A percentile compares a stretch with the other conserved stretches of the same genome.
Conservation (phyloP, 768 basidiomycete genomes). For the Kwoniella pini region DNA sequence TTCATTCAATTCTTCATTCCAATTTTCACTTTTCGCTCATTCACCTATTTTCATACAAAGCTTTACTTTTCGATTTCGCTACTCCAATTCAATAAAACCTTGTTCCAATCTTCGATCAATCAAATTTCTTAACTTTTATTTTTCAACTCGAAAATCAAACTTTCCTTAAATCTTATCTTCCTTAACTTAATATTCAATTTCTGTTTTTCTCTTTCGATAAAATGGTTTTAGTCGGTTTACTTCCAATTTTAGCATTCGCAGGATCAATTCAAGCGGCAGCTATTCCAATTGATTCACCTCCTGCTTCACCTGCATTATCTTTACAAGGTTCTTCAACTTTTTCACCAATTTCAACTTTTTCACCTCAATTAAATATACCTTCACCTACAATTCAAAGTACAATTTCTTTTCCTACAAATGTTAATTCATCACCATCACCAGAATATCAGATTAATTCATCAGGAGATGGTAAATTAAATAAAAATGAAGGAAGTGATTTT, state of each 20-base stretch:
- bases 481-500: too few relatives aligned
- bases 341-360: slow-evolving; percentile 14
- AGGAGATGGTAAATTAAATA: background rate
- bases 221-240: slow-evolving; percentile 22
- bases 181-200: too few relatives aligned
- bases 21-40: background rate
- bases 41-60: too few relatives aligned
- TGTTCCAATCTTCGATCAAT: too few relatives aligned
- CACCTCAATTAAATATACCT: slow-evolving; percentile 12
- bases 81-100: background rate
- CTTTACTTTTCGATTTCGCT: slow-evolving; percentile 5
- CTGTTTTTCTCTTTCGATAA: background rate
- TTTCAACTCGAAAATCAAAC: too few relatives aligned
- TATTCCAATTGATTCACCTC: slow-evolving; percentile 14
- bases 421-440: background rate
- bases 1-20: background rate
- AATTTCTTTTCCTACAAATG: background rate
- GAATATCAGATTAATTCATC: background rate
- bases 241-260: slow-evolving; percentile 18
- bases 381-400: slow-evolving; percentile 8
- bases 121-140: too few relatives aligned
- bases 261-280: slow-evolving; percentile 6
- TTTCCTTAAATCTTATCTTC: too few relatives aligned
- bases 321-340: slow-evolving; percentile 15
- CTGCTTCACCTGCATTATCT: slow-evolving; percentile 11